A percentile compares a stretch with the other conserved stretches of the same genome.
These are phyloP conservation scores for Diplodia sapinea DNA, from an alignment of 2,329 filamentous ascomycete genomes.

Conservation along the genomic window DNA sequence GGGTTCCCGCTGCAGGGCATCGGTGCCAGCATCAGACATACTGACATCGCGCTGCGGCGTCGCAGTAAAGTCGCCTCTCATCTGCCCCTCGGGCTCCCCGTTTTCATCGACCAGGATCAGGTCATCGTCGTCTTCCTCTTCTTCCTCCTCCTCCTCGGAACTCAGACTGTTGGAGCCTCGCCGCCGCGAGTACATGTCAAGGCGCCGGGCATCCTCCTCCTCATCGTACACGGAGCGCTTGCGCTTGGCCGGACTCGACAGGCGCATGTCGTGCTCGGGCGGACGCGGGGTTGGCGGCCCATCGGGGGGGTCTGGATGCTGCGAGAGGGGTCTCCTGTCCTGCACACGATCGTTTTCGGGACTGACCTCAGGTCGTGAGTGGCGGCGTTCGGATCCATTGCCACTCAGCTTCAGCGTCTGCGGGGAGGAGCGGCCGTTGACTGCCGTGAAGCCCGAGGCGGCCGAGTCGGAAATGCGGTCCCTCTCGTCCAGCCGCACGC, in stretches of 20 bases:
- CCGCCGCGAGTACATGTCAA: slow-evolving; percentile 42
- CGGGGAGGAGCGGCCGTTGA: slow-evolving; percentile 25
- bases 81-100: slow-evolving; percentile 33
- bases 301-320: slow-evolving; percentile 37
- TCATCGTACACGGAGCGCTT: slow-evolving; percentile 70
- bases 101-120: slow-evolving; percentile 4
- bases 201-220: slow-evolving; percentile 43
- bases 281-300: slow-evolving; percentile 22
- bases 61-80: slow-evolving; percentile 35
- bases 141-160: slow-evolving; percentile 43
- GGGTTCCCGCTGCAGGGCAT: slow-evolving; percentile 38
- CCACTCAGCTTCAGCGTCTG: slow-evolving; percentile 9
- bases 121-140: slow-evolving; percentile 29
- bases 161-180: background rate
- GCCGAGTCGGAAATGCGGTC: slow-evolving; percentile 12
- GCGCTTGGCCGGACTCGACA: slow-evolving; percentile 56
- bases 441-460: slow-evolving; percentile 27
- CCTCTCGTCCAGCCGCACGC: slow-evolving; percentile 21
- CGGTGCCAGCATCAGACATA: background rate
- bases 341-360: slow-evolving; percentile 31
- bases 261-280: slow-evolving; percentile 33
- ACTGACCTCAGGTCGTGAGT: slow-evolving; percentile 35
- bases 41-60: slow-evolving; percentile 35
- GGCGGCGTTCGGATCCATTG: slow-evolving; percentile 13
- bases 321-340: slow-evolving; percentile 32